These are phyloP conservation scores for Lodderomyces orthopsilosis DNA, from an alignment of 1,139 yeast genomes.

Conservation along the genomic window DNA sequence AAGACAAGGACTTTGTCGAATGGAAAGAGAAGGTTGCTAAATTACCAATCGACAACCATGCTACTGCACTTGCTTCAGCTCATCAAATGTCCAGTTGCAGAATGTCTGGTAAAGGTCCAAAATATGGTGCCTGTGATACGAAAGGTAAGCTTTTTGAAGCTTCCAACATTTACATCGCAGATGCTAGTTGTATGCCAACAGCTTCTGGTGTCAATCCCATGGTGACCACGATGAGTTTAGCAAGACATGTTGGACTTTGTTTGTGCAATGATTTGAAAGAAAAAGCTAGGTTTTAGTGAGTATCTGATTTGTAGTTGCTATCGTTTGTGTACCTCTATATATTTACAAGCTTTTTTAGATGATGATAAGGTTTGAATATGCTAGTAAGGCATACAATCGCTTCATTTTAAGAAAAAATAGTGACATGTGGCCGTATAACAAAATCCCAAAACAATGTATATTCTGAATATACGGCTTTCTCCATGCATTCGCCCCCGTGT, in stretches of 20 bases:
- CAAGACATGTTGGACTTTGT: conserved; percentile 36
- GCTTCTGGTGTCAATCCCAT: conserved; percentile 63
- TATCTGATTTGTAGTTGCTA: too few species aligned
- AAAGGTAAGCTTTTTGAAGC: conserved; percentile 54
- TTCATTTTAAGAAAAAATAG: too few species aligned
- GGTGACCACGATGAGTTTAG: conserved; percentile 42
- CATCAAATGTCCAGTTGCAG: conserved; percentile 64
- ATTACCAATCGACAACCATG: conserved; percentile 27
- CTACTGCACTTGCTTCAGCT: conserved; percentile 48
- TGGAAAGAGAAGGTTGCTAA: conserved; percentile 41
- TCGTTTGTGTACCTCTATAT: too few species aligned
- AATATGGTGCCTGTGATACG: conserved; percentile 47
- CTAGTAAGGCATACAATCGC: too few species aligned
- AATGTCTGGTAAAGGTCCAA: conserved; percentile 50
- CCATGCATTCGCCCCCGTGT: too few species aligned
- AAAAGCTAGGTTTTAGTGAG: conserved; percentile 29
- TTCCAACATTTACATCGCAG: conserved; percentile 53
- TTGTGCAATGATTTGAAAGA: conserved; percentile 35
- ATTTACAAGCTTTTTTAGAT: too few species aligned
- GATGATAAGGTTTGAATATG: too few species aligned
- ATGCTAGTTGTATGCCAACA: conserved; percentile 55
- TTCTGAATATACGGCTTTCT: too few species aligned
- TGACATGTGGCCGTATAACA: too few species aligned
- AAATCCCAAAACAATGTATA: too few species aligned
- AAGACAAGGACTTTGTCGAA: conserved; percentile 44